A percentile compares a stretch with the other conserved stretches of the same genome.
phyloP scores from a whole-genome alignment of 345 rosid species.

The Acer saccharum region DNA sequence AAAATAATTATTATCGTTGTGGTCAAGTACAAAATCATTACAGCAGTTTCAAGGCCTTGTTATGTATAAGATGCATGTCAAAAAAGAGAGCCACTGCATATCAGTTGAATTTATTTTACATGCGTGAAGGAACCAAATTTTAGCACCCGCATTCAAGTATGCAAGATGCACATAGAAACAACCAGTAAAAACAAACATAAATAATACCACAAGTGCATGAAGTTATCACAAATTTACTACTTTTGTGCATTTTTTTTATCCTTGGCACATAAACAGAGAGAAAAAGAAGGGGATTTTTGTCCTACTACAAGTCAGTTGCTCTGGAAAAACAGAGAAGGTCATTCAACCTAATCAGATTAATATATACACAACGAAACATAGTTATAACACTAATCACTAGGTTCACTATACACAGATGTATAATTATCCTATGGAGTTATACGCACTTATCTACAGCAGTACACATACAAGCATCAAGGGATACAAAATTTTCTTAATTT shows the following conservation, averaged over 20 bases:
- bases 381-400: neutral
- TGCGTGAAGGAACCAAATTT: neutral
- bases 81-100: neutral
- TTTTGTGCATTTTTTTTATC: neutral
- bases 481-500: neutral
- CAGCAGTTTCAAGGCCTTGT: neutral
- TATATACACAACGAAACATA: neutral
- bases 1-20: too few relatives aligned
- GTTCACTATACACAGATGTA: neutral
- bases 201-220: neutral
- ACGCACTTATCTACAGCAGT: neutral
- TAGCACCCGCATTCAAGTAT: neutral
- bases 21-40: neutral
- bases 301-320: neutral
- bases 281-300: neutral
- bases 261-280: neutral
- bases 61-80: neutral
- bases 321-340: neutral
- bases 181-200: neutral
- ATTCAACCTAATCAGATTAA: neutral
- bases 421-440: neutral
- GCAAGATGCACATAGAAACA: neutral
- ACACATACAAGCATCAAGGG: neutral
- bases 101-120: neutral
- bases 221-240: neutral